Evolutionary conservation across 805 yeast genomes (phyloP), one percentile per base, ranked within the genome.

Genomic region (Sugiyamaella floridensis): DNA sequence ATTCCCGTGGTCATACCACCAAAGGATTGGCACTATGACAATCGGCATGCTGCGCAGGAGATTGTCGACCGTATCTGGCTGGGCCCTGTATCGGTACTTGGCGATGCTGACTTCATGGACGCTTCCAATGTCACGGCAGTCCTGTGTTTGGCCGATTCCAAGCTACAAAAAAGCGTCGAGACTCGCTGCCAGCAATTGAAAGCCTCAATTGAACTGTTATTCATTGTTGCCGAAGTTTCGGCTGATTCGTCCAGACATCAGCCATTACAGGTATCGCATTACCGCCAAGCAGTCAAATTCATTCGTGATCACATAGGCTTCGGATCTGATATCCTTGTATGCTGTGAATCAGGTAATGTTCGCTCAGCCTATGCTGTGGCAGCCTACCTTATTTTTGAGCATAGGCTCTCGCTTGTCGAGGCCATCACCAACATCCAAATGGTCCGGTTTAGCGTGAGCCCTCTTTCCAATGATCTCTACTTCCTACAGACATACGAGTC

Each of bases 41-140:
- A 53, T 40, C 63, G 71, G n/a, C 61, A 67, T 41, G 51, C 64
- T 40, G 76, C 80, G 2, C 80, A 76, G 59, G 68, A 66, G 53
- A 53, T 78, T 15, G 63, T 71, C 9, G 68, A 69, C 16, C 64
- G 69, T 45, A 62, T 77, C 2, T 76, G 73, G 68, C 65, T 78
- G 29, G 81, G 82, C 1, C 79, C 81, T 1, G 56, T 75, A 51
- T 66, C 74, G 48, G 67, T 73, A 0, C 61, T 75, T n/a, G 66
- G 71, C 1, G 73, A 75, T 58, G 58, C 60, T 8, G 67, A 65
- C 8, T 71, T 74, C 49, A 57, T 78, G 9, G 50, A 54, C 16
- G 58, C 63, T n/a, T 65, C 73, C 51, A 73, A 74, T 55, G 71
- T 77, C 55, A 48, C 56, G 2, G 53, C 55, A 4, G 43, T 60